Evolutionary conservation across 2,329 filamentous ascomycete genomes (phyloP).

Genomic region (Didymella pinodella): DNA sequence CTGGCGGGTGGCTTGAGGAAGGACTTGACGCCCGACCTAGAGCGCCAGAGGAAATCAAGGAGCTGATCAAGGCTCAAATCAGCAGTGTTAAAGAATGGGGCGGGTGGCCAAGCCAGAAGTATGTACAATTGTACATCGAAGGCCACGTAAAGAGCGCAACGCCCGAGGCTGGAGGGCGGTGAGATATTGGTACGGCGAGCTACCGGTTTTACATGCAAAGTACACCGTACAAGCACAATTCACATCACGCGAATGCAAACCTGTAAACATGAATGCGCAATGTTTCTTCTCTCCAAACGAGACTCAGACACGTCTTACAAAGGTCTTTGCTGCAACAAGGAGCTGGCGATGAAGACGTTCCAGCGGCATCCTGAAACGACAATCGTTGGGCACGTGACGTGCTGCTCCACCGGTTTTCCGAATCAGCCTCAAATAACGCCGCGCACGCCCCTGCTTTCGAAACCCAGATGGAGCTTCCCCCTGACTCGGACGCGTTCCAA

Average conservation of each 20-base stretch:
- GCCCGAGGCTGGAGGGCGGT: constrained; percentile 28
- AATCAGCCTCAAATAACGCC: constrained; percentile 15
- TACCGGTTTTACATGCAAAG: constrained; percentile 5
- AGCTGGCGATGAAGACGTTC: constrained; percentile 14
- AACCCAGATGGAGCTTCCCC: constrained; percentile 15
- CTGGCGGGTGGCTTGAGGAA: constrained; percentile 46
- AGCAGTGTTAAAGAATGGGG: constrained; percentile 52
- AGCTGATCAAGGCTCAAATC: constrained; percentile 44
- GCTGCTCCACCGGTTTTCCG: constrained; percentile 9
- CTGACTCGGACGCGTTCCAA: constrained; percentile 18
- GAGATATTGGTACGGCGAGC: neutral
- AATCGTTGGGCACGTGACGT: constrained; percentile 13
- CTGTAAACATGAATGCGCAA: neutral
- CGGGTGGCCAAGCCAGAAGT: constrained; percentile 54
- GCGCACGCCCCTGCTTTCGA: constrained; percentile 11
- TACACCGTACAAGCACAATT: constrained; percentile 8
- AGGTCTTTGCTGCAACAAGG: constrained; percentile 15
- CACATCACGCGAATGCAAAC: neutral
- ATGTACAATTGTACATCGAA: constrained; percentile 49
- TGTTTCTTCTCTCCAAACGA: constrained; percentile 9
- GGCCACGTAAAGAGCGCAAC: constrained; percentile 26
- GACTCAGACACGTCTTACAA: constrained; percentile 12
- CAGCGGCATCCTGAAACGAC: constrained; percentile 15
- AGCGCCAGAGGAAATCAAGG: constrained; percentile 43
- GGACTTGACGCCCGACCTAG: constrained; percentile 3